phyloP scores from a whole-genome alignment of 179 eudicot species.

The Silene coronaria region DNA sequence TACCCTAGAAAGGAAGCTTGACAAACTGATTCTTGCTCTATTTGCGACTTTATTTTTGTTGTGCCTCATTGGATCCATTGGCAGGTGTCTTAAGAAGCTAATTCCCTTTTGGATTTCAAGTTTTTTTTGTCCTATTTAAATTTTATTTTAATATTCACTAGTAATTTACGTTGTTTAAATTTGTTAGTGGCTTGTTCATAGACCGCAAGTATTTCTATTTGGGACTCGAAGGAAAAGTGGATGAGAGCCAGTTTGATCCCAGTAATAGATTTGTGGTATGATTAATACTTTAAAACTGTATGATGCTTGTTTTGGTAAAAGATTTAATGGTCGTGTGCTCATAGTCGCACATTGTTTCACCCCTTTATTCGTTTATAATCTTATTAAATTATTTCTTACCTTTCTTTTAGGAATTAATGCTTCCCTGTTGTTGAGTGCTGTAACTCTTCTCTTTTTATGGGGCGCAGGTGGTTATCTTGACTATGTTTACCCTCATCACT shows the following conservation, averaged over 20 bases:
- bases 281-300: constrained; percentile 12
- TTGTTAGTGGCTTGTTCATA: constrained; percentile 70
- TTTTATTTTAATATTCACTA: not conserved
- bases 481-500: constrained; percentile 91
- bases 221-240: constrained; percentile 45
- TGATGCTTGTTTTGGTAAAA: constrained; percentile 10
- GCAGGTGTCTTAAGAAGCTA: constrained; percentile 54
- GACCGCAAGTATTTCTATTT: constrained; percentile 57
- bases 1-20: constrained; percentile 95
- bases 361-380: too few relatives aligned
- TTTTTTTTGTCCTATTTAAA: too few relatives aligned
- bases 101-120: constrained; percentile 2
- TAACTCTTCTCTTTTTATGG: not conserved
- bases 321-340: too few relatives aligned
- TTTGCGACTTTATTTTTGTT: constrained; percentile 69
- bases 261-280: constrained; percentile 75
- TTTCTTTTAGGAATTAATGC: too few relatives aligned
- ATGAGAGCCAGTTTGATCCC: constrained; percentile 72
- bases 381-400: too few relatives aligned
- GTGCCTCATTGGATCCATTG: constrained; percentile 92
- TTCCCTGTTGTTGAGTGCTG: too few relatives aligned
- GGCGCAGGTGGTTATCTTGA: constrained; percentile 68
- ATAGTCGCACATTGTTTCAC: too few relatives aligned
- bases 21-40: constrained; percentile 79
- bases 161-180: not conserved